Conservation (phyloP, 139 green algal species). For the Edaphochlamys debaryana region DNA sequence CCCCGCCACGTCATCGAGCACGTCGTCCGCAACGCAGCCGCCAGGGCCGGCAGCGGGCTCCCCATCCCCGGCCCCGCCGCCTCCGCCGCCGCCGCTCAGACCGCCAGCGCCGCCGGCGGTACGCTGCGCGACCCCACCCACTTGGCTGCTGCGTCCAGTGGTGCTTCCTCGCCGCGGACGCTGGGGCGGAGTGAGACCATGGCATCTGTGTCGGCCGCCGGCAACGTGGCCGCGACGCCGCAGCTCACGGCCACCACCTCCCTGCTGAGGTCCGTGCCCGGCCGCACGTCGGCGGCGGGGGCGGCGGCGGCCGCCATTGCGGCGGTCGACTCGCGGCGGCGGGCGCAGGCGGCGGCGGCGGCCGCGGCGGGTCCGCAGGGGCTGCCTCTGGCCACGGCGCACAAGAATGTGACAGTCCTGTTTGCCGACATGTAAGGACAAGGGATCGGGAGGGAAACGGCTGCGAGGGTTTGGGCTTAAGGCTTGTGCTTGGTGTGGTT, state of each 20-base stretch:
- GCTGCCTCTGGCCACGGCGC: neutral
- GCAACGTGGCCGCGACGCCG: too few species aligned
- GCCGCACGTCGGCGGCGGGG: too few species aligned
- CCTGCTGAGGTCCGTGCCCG: neutral
- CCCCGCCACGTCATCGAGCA: neutral
- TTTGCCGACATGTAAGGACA: neutral
- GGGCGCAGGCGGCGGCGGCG: too few species aligned
- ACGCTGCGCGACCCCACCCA: neutral
- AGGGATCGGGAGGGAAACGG: too few species aligned
- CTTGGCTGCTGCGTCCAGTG: neutral
- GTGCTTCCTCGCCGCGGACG: too few species aligned
- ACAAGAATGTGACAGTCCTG: neutral
- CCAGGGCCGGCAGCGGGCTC: too few species aligned
- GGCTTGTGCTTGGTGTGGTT: too few species aligned
- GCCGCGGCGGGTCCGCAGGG: too few species aligned
- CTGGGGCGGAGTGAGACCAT: too few species aligned
- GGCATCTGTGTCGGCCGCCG: too few species aligned
- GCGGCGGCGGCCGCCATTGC: neutral
- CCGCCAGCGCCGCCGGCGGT: too few species aligned
- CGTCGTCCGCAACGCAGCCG: neutral
- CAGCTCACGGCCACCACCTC: neutral
- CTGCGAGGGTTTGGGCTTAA: too few species aligned
- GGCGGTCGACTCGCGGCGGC: neutral
- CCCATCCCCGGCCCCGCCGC: neutral
- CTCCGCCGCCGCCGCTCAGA: neutral